A percentile compares a stretch with the other conserved stretches of the same genome.
These are phyloP conservation scores for Cenchrus fungigraminus DNA, from an alignment of 176 grass and related monocot species.

Conservation along the genomic window DNA sequence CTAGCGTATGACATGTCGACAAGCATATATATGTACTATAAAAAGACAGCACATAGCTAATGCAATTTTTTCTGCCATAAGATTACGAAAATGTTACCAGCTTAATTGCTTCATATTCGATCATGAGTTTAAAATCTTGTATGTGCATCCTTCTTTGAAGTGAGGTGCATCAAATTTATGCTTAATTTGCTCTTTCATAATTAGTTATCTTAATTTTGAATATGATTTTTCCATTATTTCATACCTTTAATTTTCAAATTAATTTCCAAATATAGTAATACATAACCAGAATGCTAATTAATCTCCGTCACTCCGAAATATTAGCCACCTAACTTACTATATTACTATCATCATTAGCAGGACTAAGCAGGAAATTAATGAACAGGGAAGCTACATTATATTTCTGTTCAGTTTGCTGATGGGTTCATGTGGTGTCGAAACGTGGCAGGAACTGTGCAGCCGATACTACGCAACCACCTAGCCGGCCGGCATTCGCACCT, in stretches of 20 bases:
- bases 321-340: not conserved
- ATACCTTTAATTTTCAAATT: not conserved
- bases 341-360: not conserved
- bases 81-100: too few species aligned
- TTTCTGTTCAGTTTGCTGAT: not conserved
- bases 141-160: too few species aligned
- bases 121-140: too few species aligned
- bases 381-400: too few species aligned
- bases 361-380: not conserved
- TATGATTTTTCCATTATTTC: not conserved
- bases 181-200: not conserved
- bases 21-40: too few species aligned
- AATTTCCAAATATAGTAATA: not conserved
- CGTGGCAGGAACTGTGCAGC: slow-evolving; percentile 43
- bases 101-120: too few species aligned
- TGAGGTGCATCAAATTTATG: not conserved
- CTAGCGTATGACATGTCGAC: too few species aligned
- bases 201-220: not conserved
- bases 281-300: not conserved
- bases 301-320: not conserved
- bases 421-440: slow-evolving; percentile 40
- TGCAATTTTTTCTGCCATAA: too few species aligned
- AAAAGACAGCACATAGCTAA: too few species aligned
- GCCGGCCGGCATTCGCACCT: slow-evolving; percentile 38
- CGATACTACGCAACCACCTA: slow-evolving; percentile 18